Base-by-base conservation (phyloP, 2,329 filamentous ascomycete species). In the Myriangium duriaei region DNA sequence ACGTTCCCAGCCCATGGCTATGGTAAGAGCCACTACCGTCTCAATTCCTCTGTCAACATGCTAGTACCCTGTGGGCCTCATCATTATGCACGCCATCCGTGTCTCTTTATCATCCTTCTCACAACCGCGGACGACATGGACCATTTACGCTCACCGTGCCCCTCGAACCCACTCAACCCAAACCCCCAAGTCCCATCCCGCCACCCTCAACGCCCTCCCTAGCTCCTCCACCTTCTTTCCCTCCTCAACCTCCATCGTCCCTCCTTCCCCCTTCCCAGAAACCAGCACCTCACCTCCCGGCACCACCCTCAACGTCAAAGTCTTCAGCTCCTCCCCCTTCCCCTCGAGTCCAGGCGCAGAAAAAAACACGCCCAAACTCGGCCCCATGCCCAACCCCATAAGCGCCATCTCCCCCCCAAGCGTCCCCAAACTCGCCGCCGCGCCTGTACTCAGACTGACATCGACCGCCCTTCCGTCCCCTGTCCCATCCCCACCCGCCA, bases 201-300 rank as follows among this genome's bases (percentile, higher is more conserved):
- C 59, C 3, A 65, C 45, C 35, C 68, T 65, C 40, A 72, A 42
- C 38, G 62, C 67, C 40, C 49, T 57, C 2, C 53, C 62, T 39
- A 70, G 30, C 46, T 57, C 50, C 37, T 45, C 44, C 33, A 45
- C 49, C 39, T 7, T 47, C 51, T 45, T 55, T 1, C 42, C 41
- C 21, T 50, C 50, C 11, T 47, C 46, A 10, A 32, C 44, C 2
- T 34, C 21, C 14, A 19, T 34, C n/a, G 30, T 31, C 9, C 41
- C 42, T 33, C 39, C 40, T 6, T 35, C 31, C 30, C 30, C 31
- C 42, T 19, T 44, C 34, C 6, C 67, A 3, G 67, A 57, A 24
- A 82, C 62, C 12, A 69, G 62, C 3, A 81, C 64, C 11, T 69
- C 62, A 4, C 71, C 78, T 40, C 78, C 75, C 24, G 69, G 62